phyloP scores from a whole-genome alignment of 805 yeast genomes.

The Zygotorulaspora danielsina region DNA sequence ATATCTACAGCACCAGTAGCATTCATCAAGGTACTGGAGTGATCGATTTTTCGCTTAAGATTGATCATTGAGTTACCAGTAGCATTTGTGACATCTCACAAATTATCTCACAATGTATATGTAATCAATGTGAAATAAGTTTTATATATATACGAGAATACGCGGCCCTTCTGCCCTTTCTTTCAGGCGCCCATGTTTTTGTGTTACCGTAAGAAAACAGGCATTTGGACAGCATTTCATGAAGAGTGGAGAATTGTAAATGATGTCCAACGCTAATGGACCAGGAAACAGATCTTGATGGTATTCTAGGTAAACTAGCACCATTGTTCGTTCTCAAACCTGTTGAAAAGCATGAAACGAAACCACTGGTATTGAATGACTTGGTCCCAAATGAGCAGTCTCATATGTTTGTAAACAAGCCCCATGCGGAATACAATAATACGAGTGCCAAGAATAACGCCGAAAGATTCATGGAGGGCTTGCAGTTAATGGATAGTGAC shows the following conservation, averaged over 20 bases:
- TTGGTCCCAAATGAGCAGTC: slow-evolving; percentile 11
- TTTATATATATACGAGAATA: too few species aligned
- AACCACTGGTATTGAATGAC: slow-evolving; percentile 20
- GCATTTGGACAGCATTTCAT: too few species aligned
- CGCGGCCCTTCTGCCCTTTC: too few species aligned
- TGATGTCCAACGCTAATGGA: slow-evolving; percentile 11
- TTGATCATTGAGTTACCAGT: slow-evolving; percentile 10
- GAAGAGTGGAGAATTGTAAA: too few species aligned
- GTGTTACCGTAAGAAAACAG: too few species aligned
- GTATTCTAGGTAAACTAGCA: slow-evolving; percentile 10
- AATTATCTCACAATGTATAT: too few species aligned
- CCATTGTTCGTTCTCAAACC: slow-evolving; percentile 8
- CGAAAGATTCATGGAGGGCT: slow-evolving; percentile 21
- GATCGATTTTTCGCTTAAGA: slow-evolving; percentile 78
- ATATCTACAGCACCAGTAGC: slow-evolving; percentile 84
- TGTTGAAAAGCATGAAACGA: slow-evolving; percentile 2
- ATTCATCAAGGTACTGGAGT: slow-evolving; percentile 88
- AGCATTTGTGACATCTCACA: not conserved
- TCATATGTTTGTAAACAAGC: slow-evolving; percentile 19
- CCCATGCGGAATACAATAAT: slow-evolving; percentile 19
- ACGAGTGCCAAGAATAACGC: slow-evolving; percentile 17
- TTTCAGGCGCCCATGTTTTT: too few species aligned
- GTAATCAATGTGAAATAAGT: too few species aligned
- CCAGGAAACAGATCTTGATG: slow-evolving; percentile 5
- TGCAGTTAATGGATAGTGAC: slow-evolving; percentile 22